Evolutionary conservation across 1,284 basidiomycete genomes (phyloP).

Genomic region (Austroboletus novae-zelandiae): DNA sequence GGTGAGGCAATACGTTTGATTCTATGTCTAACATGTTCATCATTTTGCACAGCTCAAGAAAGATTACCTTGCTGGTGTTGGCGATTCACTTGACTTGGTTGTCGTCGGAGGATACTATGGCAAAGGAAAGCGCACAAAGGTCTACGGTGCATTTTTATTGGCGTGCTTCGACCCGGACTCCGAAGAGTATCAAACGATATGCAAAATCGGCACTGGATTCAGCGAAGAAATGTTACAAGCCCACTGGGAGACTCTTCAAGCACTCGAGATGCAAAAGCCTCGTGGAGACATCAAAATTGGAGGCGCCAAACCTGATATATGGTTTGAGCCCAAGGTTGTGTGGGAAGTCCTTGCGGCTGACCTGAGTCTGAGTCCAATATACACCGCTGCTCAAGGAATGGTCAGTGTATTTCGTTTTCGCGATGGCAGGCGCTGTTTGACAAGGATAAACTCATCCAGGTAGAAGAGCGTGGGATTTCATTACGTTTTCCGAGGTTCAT

Average conservation of each 20-base stretch:
- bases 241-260: conserved; percentile 83
- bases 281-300: conserved; percentile 83
- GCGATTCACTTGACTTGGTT: conserved; percentile 95
- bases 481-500: conserved; percentile 96
- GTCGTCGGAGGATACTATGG: conserved; percentile 97
- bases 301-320: conserved; percentile 89
- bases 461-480: conserved; percentile 88
- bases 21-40: conserved; percentile 2
- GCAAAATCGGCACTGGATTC: conserved; percentile 99
- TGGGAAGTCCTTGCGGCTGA: conserved; percentile 99
- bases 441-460: conserved; percentile 41
- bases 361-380: conserved; percentile 94
- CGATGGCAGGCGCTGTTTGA: background rate
- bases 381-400: conserved; percentile 94
- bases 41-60: conserved; percentile 77
- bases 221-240: conserved; percentile 85
- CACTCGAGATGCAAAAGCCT: conserved; percentile 67
- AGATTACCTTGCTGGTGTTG: conserved; percentile 95
- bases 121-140: conserved; percentile 95
- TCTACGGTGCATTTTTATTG: conserved; percentile 94
- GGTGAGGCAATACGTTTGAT: conserved; percentile 42
- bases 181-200: conserved; percentile 93
- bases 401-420: conserved; percentile 49
- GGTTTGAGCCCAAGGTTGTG: conserved; percentile 93
- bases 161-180: conserved; percentile 92